Conservation (phyloP, 75 land plant genomes). For the Larix kaempferi region DNA sequence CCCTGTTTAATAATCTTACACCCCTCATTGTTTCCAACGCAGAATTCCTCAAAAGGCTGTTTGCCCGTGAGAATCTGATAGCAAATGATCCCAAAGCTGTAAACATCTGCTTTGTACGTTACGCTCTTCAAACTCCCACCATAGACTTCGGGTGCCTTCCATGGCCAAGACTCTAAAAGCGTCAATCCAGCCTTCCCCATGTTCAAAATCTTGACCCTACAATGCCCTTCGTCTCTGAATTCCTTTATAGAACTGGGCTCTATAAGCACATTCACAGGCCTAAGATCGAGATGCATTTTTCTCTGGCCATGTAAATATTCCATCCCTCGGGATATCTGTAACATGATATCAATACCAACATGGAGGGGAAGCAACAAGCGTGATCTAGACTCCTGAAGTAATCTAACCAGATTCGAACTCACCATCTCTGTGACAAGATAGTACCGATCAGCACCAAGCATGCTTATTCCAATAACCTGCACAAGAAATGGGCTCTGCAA, state of each 20-base stretch:
- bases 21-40: neutral
- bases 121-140: neutral
- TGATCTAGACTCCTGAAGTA: conserved; percentile 1
- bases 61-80: conserved; percentile 29
- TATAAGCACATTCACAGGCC: conserved; percentile 19
- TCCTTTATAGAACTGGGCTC: conserved; percentile 11
- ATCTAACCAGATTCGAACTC: conserved; percentile 18
- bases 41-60: conserved; percentile 20
- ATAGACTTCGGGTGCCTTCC: conserved; percentile 34
- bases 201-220: conserved; percentile 27
- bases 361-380: conserved; percentile 7
- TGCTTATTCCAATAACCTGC: conserved; percentile 21
- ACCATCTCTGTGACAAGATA: conserved; percentile 25
- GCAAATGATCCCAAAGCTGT: conserved; percentile 41
- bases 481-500: conserved; percentile 26
- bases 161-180: conserved; percentile 20
- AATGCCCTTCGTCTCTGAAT: conserved; percentile 19
- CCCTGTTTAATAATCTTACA: conserved; percentile 9
- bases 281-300: conserved; percentile 24
- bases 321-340: conserved; percentile 30
- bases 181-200: conserved; percentile 24
- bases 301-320: conserved; percentile 23
- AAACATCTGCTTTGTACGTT: conserved; percentile 30
- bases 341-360: conserved; percentile 29
- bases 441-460: conserved; percentile 4